Percentiles rank a stretch among this genome's conserved stretches.
phyloP scores from a whole-genome alignment of 805 yeast genomes.

The Grigorovia humatica region DNA sequence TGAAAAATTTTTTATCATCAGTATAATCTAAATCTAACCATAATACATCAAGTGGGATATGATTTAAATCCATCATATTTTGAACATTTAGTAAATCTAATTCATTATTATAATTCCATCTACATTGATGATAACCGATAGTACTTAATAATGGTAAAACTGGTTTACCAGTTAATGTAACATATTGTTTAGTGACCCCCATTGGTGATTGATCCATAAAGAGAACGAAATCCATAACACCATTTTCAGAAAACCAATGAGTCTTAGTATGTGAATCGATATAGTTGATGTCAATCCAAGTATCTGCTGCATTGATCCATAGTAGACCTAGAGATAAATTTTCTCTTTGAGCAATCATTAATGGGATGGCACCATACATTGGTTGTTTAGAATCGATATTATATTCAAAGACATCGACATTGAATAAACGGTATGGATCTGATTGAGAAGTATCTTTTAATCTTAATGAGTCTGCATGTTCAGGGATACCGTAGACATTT shows the following conservation, averaged over 20 bases:
- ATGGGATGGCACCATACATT: constrained; percentile 93
- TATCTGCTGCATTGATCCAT: constrained; percentile 91
- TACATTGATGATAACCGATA: constrained; percentile 88
- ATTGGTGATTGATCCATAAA: constrained; percentile 51
- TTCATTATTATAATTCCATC: constrained; percentile 94
- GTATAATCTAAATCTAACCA: constrained; percentile 96
- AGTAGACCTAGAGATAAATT: constrained; percentile 62
- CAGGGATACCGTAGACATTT: constrained; percentile 89
- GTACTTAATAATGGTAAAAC: constrained; percentile 68
- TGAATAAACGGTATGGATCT: constrained; percentile 73
- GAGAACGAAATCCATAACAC: constrained; percentile 65
- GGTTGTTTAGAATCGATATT: constrained; percentile 73
- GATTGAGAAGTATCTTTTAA: constrained; percentile 53
- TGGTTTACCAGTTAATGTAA: constrained; percentile 61
- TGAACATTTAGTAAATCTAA: constrained; percentile 70
- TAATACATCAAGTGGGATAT: constrained; percentile 79
- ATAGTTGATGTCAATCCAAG: constrained; percentile 61
- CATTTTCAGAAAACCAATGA: constrained; percentile 94
- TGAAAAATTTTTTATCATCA: constrained; percentile 76
- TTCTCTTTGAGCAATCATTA: constrained; percentile 59
- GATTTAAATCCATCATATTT: constrained; percentile 55
- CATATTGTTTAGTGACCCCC: constrained; percentile 50
- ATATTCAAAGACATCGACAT: constrained; percentile 93
- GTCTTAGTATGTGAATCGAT: constrained; percentile 31
- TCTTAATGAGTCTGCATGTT: constrained; percentile 76